Evolutionary conservation across 148 eudicot genomes (phyloP), one percentile per base, ranked within the genome.

Genomic region (Mesembryanthemum crystallinum): DNA sequence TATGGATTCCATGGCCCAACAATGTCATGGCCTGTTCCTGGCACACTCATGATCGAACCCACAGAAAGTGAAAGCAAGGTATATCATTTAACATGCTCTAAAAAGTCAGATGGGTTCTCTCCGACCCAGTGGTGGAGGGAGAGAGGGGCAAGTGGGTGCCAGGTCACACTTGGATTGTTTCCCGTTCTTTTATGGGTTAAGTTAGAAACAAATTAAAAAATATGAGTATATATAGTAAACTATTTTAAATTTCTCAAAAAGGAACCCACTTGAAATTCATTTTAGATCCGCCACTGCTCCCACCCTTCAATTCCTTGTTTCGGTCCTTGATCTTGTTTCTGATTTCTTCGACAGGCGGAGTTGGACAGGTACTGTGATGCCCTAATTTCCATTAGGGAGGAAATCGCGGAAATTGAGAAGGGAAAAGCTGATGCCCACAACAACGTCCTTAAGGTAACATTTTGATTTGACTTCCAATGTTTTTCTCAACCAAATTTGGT

Each of bases 21-120:
- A 54, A 95, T 95, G 98, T 95, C 98, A 71, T 95, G 97, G 97
- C 98, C 98, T 29, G 98, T 95, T 64, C 98, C 97, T 14, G 98
- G 98, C 68, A 95, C 98, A 15, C 96, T 95, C 82, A 95, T 95
- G 98, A 92, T 95, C 83, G 98, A 95, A 80, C 98, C 98, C 51
- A 95, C 98, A 45, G 98, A 95, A 84, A 95, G 98, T 80, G 98
- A 95, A 83, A 95, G 98, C 97, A 95, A 89, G 96, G 98, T 92
- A 79, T 62, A 33, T 20, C 20, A 28, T 32, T 65, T 33, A 17
- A 62, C 21, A 25, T 72, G 58, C 64, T 80, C 73, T 9, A 17
- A n/a, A 12, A 10, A 23, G 7, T 24, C 30, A 72, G n/a, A 32
- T 62, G 0, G 20, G 59, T 33, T 67, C 7, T 24, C 21, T n/a